Evolutionary conservation across 2,329 filamentous ascomycete species (phyloP), one percentile per base, ranked within the genome.

Genomic region (Botrytis elliptica): DNA sequence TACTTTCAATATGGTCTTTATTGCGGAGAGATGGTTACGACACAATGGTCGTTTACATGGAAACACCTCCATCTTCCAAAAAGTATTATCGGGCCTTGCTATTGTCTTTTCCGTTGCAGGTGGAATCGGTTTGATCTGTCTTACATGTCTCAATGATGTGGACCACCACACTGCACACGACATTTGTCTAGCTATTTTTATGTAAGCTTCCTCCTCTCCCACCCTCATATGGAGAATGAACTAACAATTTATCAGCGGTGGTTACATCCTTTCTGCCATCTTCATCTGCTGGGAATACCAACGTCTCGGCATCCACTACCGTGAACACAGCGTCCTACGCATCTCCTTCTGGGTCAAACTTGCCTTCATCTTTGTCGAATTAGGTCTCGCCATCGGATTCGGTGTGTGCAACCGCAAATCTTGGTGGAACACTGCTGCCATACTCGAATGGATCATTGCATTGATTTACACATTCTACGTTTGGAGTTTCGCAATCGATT

Each of bases 241-340:
- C 40, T 66, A 59, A 74, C 7, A 38, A 62, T 9, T 10, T 1
- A 25, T 4, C 14, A 75, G 74, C 81, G 90, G 83, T 22, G 96
- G 94, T 49, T 98, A 97, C 82, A 85, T 98, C 71, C 81, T 97
- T 72, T 93, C 91, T 7, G 95, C 95, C 73, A 87, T 98, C 77
- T 95, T 95, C 83, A 92, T 95, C 77, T 98, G 95, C 85, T 90
- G 89, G 84, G 94, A 98, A 82, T 98, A 97, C 82, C 92, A 96
- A 79, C 90, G 93, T 3, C 87, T 98, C 1, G 94, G 94, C 40
- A 90, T 92, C 71, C 91, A 92, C 81, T 93, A 95, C 85, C 91
- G 91, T 76, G 85, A 94, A 75, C 89, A 95, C 83, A 88, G 86
- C 72, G 84, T 96, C 77, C 88, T 99, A 18, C 88, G 90, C 66